These are phyloP conservation scores for Krasilnikovozyma curviuscula DNA, from an alignment of 768 basidiomycete species.

Conservation along the genomic window DNA sequence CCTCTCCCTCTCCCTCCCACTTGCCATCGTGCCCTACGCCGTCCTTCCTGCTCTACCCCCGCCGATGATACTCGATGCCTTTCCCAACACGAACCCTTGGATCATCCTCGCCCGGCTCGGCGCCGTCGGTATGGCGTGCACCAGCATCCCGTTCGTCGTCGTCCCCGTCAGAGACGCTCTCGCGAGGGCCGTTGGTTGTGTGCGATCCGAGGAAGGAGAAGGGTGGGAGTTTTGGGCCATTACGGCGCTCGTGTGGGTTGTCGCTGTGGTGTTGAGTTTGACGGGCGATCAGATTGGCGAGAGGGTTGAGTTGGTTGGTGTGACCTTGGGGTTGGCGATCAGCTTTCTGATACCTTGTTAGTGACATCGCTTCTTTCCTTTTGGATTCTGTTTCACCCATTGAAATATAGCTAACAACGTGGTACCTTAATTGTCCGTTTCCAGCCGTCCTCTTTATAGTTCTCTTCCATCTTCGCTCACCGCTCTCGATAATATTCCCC, in stretches of 20 bases:
- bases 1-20: constrained; percentile 6
- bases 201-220: neutral
- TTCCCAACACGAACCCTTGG: constrained; percentile 2
- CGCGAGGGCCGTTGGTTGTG: neutral
- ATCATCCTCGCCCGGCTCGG: neutral
- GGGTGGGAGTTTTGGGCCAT: constrained; percentile 3
- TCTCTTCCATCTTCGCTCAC: constrained; percentile 65
- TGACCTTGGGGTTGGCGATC: neutral
- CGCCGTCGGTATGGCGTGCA: neutral
- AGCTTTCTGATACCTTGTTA: constrained; percentile 5
- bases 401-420: too few species aligned
- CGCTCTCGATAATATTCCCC: constrained; percentile 55
- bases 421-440: too few species aligned
- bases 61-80: constrained; percentile 3
- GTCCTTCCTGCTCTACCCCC: neutral
- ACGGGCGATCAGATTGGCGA: neutral
- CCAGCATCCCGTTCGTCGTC: constrained; percentile 2
- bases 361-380: too few species aligned
- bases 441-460: constrained; percentile 56
- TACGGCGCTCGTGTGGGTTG: constrained; percentile 1
- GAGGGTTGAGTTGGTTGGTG: constrained; percentile 1
- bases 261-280: neutral
- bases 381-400: too few species aligned
- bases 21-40: constrained; percentile 6
- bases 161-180: constrained; percentile 1